Evolutionary conservation across 768 basidiomycete species (phyloP).

Genomic region (Podaxis pistillaris): DNA sequence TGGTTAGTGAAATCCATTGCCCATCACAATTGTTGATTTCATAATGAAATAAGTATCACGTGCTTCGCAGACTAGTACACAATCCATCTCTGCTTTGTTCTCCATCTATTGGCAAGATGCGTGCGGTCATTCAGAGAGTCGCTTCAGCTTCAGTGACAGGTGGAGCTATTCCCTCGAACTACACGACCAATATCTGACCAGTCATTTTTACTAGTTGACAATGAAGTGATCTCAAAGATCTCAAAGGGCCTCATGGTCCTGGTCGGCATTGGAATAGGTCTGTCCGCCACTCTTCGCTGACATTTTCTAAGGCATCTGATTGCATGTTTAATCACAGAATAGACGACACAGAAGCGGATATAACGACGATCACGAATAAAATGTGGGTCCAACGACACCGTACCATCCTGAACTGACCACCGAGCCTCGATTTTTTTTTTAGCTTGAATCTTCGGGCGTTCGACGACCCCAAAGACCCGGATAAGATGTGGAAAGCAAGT

Average conservation of each 20-base stretch:
- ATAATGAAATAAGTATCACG: not conserved
- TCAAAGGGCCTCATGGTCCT: constrained; percentile 86
- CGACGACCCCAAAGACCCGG: constrained; percentile 49
- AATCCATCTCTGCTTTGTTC: not conserved
- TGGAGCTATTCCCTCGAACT: constrained; percentile 25
- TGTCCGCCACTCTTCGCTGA: constrained; percentile 18
- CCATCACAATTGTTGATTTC: not conserved
- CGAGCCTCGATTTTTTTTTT: constrained; percentile 12
- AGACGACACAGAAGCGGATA: constrained; percentile 84
- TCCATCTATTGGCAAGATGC: constrained; percentile 46
- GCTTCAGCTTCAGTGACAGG: constrained; percentile 83
- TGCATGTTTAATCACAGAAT: constrained; percentile 24
- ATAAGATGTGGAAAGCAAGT: constrained; percentile 81
- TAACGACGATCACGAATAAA: constrained; percentile 74
- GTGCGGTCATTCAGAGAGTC: constrained; percentile 84
- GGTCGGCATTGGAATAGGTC: constrained; percentile 84
- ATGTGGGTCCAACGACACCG: constrained; percentile 48
- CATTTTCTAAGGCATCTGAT: constrained; percentile 12
- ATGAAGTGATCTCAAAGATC: constrained; percentile 76
- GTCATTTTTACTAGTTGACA: constrained; percentile 57
- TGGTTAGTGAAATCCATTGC: not conserved
- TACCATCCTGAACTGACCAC: constrained; percentile 1
- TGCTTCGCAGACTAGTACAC: not conserved
- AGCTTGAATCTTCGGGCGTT: constrained; percentile 78
- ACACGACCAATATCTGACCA: not conserved